Conservation (phyloP, 805 yeast species). For the Suhomyces emberorum region DNA sequence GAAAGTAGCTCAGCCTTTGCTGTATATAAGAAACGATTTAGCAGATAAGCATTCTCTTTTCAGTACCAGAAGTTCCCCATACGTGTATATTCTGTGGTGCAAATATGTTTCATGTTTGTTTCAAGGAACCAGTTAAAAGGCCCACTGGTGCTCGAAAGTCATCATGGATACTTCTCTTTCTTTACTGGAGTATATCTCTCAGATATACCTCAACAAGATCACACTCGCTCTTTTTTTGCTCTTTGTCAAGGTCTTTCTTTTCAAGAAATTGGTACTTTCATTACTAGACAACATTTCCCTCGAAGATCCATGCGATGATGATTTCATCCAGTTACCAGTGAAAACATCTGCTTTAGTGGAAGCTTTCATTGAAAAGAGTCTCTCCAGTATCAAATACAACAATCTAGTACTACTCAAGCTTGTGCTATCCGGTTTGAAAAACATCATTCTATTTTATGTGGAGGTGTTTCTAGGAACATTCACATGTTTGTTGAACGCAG, state of each 20-base stretch:
- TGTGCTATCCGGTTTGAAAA: constrained; percentile 55
- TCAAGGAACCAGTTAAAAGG: not conserved
- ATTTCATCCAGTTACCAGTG: constrained; percentile 52
- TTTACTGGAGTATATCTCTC: constrained; percentile 54
- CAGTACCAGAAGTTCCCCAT: too few relatives aligned
- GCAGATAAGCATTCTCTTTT: too few relatives aligned
- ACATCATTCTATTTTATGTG: constrained; percentile 58
- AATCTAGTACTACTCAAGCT: constrained; percentile 43
- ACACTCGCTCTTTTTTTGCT: constrained; percentile 55
- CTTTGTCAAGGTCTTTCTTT: constrained; percentile 57
- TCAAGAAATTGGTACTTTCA: constrained; percentile 44
- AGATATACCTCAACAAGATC: constrained; percentile 63
- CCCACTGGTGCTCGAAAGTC: not conserved
- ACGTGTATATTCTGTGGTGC: too few relatives aligned
- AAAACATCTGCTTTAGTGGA: constrained; percentile 57
- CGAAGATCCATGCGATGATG: constrained; percentile 29
- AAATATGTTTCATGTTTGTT: constrained; percentile 1
- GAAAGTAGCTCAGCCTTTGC: too few relatives aligned
- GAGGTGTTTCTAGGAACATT: constrained; percentile 83
- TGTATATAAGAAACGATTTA: too few relatives aligned
- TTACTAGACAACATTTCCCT: constrained; percentile 39
- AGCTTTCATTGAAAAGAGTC: constrained; percentile 42
- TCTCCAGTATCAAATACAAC: constrained; percentile 48
- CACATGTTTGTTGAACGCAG: constrained; percentile 73
- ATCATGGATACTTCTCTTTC: constrained; percentile 35